Base-by-base conservation (phyloP, 2,329 filamentous ascomycete species). In the Pestalotiopsis sp. region DNA sequence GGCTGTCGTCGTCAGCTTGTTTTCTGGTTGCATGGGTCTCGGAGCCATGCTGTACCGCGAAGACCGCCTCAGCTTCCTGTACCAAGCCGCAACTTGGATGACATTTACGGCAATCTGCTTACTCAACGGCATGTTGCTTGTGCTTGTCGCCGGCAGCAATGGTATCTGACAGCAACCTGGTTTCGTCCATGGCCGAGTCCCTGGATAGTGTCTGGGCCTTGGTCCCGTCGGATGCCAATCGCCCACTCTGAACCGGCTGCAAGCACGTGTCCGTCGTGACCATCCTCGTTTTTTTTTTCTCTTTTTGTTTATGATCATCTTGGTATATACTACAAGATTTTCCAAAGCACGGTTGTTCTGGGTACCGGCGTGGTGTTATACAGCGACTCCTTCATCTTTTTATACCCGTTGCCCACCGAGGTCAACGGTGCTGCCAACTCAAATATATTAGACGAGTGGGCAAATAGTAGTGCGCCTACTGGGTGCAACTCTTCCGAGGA, bases 1-100 rank as follows among this genome's bases (percentile, higher is more conserved):
- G 55, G 92, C 92, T 11, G 89, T 92, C 17, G 85, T 92, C 39
- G 84, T 88, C 38, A 92, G 90, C 71, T 77, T 94, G 55, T 85
- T 90, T 69, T 90, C 90, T 73, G 88, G 88, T 0, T 87, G 89
- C 61, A 82, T 86, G 13, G 91, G 86, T 1, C 82, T 93, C 6
- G 88, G 86, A 41, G 85, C 87, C 76, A 85, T 88, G 71, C 76
- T 91, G 13, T 86, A 86, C 64, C 83, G 88, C 45, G 79, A 81
- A 55, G 84, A 86, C 63, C 76, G 74, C 14, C 73, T 87, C 9
- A 74, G 81, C 3, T 74, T 84, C 66, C 61, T 81, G 25, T 83
- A 85, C 65, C 82, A 83, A 67, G 71, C 84, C 5, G 77, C 83
- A 14, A 81, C 86, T 3, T 79, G 81, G 71, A 70, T 77, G 0